A percentile compares a stretch with the other conserved stretches of the same genome.
These are phyloP conservation scores for Pleurotus sapidus DNA, from an alignment of 768 basidiomycete genomes.

Conservation along the genomic window DNA sequence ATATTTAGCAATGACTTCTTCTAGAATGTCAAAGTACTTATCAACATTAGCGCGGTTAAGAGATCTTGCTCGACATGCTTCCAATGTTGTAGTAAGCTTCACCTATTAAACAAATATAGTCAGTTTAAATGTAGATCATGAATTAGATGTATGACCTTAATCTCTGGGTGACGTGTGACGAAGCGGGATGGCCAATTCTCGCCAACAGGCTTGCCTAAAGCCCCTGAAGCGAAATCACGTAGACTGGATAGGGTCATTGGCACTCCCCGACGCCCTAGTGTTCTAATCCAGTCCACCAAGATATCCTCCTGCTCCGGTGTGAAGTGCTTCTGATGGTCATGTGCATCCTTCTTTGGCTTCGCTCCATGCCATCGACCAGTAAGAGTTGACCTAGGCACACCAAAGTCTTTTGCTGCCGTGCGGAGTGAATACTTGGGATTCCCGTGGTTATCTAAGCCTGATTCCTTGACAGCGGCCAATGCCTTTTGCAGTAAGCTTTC, in stretches of 20 bases:
- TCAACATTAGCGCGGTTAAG: slow-evolving; percentile 28
- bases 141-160: background rate
- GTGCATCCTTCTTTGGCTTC: background rate
- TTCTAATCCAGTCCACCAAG: background rate
- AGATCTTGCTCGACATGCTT: slow-evolving; percentile 17
- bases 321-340: background rate
- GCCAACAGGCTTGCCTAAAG: background rate
- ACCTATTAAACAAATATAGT: slow-evolving; percentile 9
- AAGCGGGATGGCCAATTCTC: slow-evolving; percentile 3
- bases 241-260: background rate
- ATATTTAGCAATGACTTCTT: slow-evolving; percentile 17
- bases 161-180: background rate
- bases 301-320: background rate
- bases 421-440: background rate
- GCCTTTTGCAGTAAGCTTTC: background rate
- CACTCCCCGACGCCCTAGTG: background rate
- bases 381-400: background rate
- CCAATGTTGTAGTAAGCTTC: slow-evolving; percentile 11
- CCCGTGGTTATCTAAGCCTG: background rate
- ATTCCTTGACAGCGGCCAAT: background rate
- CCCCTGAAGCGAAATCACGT: background rate
- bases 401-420: background rate
- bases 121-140: background rate
- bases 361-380: background rate
- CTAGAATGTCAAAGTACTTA: slow-evolving; percentile 21